Percentiles rank a stretch among this genome's conserved stretches.
Conservation (phyloP, 352 stramenopile genomes). For the Aphanomyces cochlioides region DNA sequence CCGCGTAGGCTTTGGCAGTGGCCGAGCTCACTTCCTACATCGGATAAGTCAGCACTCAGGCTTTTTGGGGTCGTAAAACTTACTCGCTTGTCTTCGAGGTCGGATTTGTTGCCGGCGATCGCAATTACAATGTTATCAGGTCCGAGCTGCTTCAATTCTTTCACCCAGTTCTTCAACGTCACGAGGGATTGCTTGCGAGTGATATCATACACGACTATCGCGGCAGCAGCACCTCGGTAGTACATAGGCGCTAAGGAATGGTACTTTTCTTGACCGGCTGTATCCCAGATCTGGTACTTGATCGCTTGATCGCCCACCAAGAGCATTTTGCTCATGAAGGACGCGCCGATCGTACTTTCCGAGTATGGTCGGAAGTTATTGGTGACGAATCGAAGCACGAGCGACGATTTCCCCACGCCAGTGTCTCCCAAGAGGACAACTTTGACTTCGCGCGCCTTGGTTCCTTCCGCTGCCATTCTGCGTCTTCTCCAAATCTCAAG, state of each 20-base stretch:
- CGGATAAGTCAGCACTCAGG: conserved; percentile 23
- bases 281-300: conserved; percentile 99
- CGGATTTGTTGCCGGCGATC: conserved; percentile 94
- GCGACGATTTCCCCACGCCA: conserved; percentile 94
- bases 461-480: conserved; percentile 25
- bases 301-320: conserved; percentile 88
- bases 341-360: conserved; percentile 96
- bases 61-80: not conserved
- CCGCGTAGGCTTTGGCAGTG: conserved; percentile 84
- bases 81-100: conserved; percentile 84
- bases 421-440: conserved; percentile 91
- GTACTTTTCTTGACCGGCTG: conserved; percentile 96
- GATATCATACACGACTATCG: conserved; percentile 98
- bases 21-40: conserved; percentile 78
- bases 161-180: conserved; percentile 94
- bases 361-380: conserved; percentile 96
- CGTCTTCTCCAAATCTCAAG: conserved; percentile 17
- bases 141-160: conserved; percentile 89
- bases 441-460: conserved; percentile 85
- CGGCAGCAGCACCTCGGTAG: conserved; percentile 95
- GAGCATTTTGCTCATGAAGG: conserved; percentile 97
- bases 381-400: conserved; percentile 95
- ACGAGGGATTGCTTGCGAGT: conserved; percentile 92
- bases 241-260: conserved; percentile 98
- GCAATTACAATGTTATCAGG: conserved; percentile 93